Base-by-base conservation (phyloP, 2,329 filamentous ascomycete genomes). In the Cytospora piceae region DNA sequence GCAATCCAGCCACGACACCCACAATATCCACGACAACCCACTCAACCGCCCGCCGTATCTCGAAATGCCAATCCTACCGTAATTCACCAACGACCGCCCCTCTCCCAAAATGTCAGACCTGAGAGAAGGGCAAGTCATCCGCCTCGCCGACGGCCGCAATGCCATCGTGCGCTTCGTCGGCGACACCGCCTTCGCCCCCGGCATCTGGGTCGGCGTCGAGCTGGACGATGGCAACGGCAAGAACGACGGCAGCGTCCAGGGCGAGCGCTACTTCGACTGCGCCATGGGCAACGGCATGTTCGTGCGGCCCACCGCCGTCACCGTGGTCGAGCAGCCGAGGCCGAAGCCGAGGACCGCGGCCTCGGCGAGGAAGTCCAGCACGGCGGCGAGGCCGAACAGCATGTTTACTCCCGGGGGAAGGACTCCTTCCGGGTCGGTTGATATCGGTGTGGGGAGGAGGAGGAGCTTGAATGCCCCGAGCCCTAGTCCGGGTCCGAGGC, bases 171-270 rank as follows among this genome's bases (percentile, higher is more conserved):
- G 92, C 72, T 99, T 92, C 78, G 82, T 92, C 67, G 95, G 95
- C 73, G 81, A 85, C 63, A 93, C 94, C 46, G 81, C 86, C 72
- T 97, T 98, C 78, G 88, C 93, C 65, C 81, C 84, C 7, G 94
- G 94, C 69, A 88, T 91, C 68, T 98, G 94, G 93, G 83, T 97
- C 66, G 94, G 94, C 69, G 86, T 98, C 67, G 94, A 97, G 80
- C 86, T 98, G 64, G 88, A 93, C 61, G 90, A 92, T 56, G 82
- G 89, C 61, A 87, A 85, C 24, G 94, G 95, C 37, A 98, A 98
- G 81, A 98, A 98, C 73, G 93, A 98, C 83, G 94, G 94, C 70
- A 90, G 91, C 63, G 92, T 98, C 56, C 87, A 94, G 76, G 94
- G 93, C 68, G 86, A 92, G 74, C 84, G 92, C 24, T 98, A 98